A percentile compares a stretch with the other conserved stretches of the same genome.
Conservation (phyloP, 192 early-diverging fungal genomes). For the Coemansia umbellata region DNA sequence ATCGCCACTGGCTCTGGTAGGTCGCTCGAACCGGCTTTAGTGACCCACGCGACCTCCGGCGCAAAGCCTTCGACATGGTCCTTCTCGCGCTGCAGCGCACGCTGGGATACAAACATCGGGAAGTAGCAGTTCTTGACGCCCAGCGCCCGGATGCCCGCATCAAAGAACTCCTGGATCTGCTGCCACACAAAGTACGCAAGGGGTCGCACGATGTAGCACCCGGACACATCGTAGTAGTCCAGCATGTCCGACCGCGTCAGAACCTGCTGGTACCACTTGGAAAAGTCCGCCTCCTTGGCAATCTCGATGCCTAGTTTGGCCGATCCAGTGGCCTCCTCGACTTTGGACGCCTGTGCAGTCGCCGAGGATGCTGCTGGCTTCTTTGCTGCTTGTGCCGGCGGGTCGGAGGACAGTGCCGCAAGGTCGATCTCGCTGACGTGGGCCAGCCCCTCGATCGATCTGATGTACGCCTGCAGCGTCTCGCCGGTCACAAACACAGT, state of each 20-base stretch:
- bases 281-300: constrained; percentile 87
- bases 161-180: constrained; percentile 93
- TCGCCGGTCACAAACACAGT: constrained; percentile 59
- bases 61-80: constrained; percentile 99
- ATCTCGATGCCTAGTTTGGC: constrained; percentile 80
- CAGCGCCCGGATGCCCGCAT: constrained; percentile 79
- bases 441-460: constrained; percentile 53
- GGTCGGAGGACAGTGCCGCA: constrained; percentile 54
- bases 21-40: constrained; percentile 87
- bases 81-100: constrained; percentile 91
- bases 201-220: constrained; percentile 98
- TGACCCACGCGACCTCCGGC: constrained; percentile 99
- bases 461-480: constrained; percentile 56
- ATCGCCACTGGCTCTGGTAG: constrained; percentile 97
- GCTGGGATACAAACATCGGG: constrained; percentile 96
- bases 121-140: constrained; percentile 98
- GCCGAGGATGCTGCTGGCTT: constrained; percentile 43
- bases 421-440: constrained; percentile 56
- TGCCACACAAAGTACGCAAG: constrained; percentile 96
- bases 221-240: constrained; percentile 90
- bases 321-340: constrained; percentile 54
- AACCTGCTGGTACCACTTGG: constrained; percentile 90
- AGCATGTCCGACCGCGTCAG: constrained; percentile 93
- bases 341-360: constrained; percentile 45
- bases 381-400: constrained; percentile 39